A percentile compares a stretch with the other conserved stretches of the same genome.
Evolutionary conservation across 2,329 filamentous ascomycete genomes (phyloP).

Genomic region (Cytospora mali): DNA sequence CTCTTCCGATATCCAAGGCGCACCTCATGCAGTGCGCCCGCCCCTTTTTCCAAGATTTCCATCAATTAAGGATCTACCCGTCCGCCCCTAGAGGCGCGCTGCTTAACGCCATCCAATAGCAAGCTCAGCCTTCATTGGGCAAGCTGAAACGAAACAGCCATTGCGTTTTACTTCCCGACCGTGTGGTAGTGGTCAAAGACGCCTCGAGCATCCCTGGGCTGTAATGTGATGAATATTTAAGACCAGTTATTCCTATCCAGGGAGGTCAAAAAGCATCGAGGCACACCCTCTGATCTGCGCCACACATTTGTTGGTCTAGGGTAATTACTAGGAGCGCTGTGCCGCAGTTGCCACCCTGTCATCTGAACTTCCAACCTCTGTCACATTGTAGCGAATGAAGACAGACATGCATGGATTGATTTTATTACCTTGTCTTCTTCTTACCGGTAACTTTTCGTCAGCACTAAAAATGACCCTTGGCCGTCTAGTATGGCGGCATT

Average conservation of each 20-base stretch:
- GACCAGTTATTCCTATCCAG: neutral
- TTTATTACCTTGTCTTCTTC: too few relatives aligned
- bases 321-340: neutral
- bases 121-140: neutral
- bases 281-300: neutral
- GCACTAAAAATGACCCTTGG: neutral
- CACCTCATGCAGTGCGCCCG: conserved; percentile 15
- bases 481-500: neutral
- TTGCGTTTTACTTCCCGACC: conserved; percentile 14
- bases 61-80: conserved; percentile 13
- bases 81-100: conserved; percentile 20
- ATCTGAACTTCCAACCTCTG: too few relatives aligned
- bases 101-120: conserved; percentile 16
- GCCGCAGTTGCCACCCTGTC: neutral
- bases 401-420: too few relatives aligned
- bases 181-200: conserved; percentile 8
- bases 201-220: conserved; percentile 2
- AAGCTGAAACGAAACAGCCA: conserved; percentile 17
- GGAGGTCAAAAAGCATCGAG: neutral
- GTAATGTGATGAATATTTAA: neutral
- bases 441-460: neutral
- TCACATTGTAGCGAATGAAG: too few relatives aligned
- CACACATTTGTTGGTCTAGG: neutral
- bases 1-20: neutral
- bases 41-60: conserved; percentile 2